Conservation (phyloP, 306 rosid genomes). For the Cercis canadensis region DNA sequence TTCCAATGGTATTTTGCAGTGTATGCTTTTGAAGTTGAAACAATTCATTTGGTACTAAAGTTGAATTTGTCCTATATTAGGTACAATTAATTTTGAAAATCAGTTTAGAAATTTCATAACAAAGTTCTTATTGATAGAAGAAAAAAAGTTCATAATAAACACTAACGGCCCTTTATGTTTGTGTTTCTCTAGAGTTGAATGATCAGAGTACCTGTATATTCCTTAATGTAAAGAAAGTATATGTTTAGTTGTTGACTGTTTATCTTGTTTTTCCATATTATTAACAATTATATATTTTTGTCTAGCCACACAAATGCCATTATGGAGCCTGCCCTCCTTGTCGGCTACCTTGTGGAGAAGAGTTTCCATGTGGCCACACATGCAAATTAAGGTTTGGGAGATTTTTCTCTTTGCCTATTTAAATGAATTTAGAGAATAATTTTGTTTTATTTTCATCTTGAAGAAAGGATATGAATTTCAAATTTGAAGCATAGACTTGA, state of each 20-base stretch:
- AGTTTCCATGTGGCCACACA: constrained; percentile 79
- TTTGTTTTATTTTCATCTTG: neutral
- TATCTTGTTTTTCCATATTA: constrained; percentile 13
- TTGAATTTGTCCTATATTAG: constrained; percentile 15
- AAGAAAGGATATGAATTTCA: neutral
- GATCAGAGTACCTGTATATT: constrained; percentile 18
- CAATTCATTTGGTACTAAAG: neutral
- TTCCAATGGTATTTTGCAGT: neutral
- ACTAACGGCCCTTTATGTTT: constrained; percentile 1
- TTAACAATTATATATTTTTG: constrained; percentile 44
- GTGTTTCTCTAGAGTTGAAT: neutral
- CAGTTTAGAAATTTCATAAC: constrained; percentile 3
- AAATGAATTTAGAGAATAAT: neutral
- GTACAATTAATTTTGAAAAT: constrained; percentile 20
- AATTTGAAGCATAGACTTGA: constrained; percentile 12
- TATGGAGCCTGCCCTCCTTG: constrained; percentile 92
- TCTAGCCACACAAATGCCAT: constrained; percentile 96
- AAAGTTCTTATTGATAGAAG: neutral
- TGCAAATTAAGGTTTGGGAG: constrained; percentile 83
- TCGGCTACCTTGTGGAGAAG: constrained; percentile 76
- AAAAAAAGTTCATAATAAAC: neutral
- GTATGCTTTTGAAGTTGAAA: neutral
- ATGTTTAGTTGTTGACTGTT: neutral
- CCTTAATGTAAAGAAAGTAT: constrained; percentile 21
- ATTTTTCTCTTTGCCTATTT: constrained; percentile 20